Percentiles rank a stretch among this genome's conserved stretches.
Conservation (phyloP, 1,284 basidiomycete genomes). For the Somion occarium region DNA sequence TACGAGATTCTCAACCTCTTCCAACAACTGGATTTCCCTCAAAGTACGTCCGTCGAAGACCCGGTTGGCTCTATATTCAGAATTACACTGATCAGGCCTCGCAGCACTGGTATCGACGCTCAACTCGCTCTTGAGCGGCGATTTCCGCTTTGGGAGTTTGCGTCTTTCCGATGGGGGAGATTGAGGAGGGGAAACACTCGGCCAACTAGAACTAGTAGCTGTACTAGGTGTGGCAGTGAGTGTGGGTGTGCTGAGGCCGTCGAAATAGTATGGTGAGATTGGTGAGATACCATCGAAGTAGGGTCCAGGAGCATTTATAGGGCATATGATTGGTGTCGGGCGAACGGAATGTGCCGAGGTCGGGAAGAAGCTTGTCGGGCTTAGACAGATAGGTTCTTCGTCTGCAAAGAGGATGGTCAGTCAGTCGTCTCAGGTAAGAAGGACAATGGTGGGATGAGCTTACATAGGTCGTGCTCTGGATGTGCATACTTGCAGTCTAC, state of each 20-base stretch:
- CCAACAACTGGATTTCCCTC: too few relatives aligned
- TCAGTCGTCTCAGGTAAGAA: neutral
- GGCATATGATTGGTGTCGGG: neutral
- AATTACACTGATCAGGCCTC: too few relatives aligned
- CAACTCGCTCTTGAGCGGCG: neutral
- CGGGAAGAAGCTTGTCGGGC: neutral
- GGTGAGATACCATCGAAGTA: conserved; percentile 4
- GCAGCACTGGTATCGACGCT: neutral
- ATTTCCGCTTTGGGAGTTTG: neutral
- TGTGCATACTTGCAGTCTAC: conserved; percentile 36
- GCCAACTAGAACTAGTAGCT: neutral
- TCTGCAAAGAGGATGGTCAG: neutral
- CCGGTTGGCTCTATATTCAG: neutral
- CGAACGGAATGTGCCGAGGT: neutral
- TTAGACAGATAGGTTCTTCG: conserved; percentile 1
- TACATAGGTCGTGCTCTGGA: conserved; percentile 22
- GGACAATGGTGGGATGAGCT: neutral
- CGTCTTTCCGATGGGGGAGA: neutral
- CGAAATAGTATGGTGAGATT: conserved; percentile 8
- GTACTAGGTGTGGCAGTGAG: conserved; percentile 3
- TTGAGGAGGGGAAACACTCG: neutral
- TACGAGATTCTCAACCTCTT: neutral
- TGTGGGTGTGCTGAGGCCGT: conserved; percentile 3
- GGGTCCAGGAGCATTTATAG: neutral
- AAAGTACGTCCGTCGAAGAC: conserved; percentile 1